These are phyloP conservation scores for Paramyrothecium roridum DNA, from an alignment of 2,329 filamentous ascomycete genomes.

Conservation along the genomic window DNA sequence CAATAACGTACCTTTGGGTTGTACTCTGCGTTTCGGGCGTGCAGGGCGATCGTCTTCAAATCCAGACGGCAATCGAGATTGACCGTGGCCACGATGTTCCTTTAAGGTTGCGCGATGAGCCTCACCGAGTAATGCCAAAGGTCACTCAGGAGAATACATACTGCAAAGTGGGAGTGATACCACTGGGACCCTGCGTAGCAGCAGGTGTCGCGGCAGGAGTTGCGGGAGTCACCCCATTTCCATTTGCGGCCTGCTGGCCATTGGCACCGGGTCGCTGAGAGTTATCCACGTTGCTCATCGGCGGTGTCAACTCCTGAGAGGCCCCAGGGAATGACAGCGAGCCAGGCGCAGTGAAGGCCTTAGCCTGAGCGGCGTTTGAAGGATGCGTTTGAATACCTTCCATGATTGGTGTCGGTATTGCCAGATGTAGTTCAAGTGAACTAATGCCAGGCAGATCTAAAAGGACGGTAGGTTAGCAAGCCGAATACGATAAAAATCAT, in stretches of 20 bases:
- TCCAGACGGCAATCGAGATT: slow-evolving; percentile 97
- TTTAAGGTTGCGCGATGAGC: slow-evolving; percentile 57
- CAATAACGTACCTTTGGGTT: slow-evolving; percentile 80
- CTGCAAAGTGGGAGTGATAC: slow-evolving; percentile 91
- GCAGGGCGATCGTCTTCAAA: slow-evolving; percentile 96
- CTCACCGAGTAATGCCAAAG: slow-evolving; percentile 35
- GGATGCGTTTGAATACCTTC: slow-evolving; percentile 90
- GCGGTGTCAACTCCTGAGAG: slow-evolving; percentile 78
- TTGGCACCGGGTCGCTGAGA: slow-evolving; percentile 33
- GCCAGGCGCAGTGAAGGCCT: slow-evolving; percentile 89
- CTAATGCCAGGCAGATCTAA: slow-evolving; percentile 31
- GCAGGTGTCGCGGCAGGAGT: slow-evolving; percentile 91
- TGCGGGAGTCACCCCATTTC: slow-evolving; percentile 78
- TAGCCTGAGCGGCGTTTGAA: slow-evolving; percentile 85
- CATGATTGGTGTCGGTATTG: slow-evolving; percentile 54
- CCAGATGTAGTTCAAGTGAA: slow-evolving; percentile 9
- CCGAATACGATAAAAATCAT: neutral
- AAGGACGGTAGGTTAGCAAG: slow-evolving; percentile 19
- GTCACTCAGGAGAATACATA: slow-evolving; percentile 64
- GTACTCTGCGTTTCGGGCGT: slow-evolving; percentile 97
- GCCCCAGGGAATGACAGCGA: slow-evolving; percentile 90
- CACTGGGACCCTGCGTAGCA: slow-evolving; percentile 78
- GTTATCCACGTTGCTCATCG: slow-evolving; percentile 65
- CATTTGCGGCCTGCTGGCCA: slow-evolving; percentile 57
- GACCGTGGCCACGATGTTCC: slow-evolving; percentile 98